phyloP scores from a whole-genome alignment of 164 flowering plant species.

The Amborella trichopoda region DNA sequence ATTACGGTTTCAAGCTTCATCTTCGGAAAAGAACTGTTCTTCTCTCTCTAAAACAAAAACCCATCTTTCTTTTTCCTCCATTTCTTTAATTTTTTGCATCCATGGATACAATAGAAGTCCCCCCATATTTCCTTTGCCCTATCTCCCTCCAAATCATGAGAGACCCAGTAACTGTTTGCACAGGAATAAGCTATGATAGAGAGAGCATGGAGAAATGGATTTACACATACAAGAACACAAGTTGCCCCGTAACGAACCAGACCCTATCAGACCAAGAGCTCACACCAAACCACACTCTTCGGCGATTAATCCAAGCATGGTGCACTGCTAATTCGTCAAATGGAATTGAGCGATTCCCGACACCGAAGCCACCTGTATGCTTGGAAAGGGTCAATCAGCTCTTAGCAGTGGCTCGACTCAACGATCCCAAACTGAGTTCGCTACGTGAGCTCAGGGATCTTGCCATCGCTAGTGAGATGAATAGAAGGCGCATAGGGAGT shows the following conservation, averaged over 20 bases:
- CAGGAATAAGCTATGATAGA: slow-evolving; percentile 84
- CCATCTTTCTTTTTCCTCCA: too few relatives aligned
- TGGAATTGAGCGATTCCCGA: slow-evolving; percentile 53
- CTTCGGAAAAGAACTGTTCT: too few relatives aligned
- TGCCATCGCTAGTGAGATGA: slow-evolving; percentile 22
- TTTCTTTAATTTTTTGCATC: too few relatives aligned
- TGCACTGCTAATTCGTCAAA: slow-evolving; percentile 44
- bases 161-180: slow-evolving; percentile 67
- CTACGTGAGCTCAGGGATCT: slow-evolving; percentile 30
- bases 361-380: slow-evolving; percentile 47
- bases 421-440: slow-evolving; percentile 20
- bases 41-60: too few relatives aligned
- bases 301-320: slow-evolving; percentile 75
- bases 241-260: slow-evolving; percentile 66
- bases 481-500: slow-evolving; percentile 25
- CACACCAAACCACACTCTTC: slow-evolving; percentile 75
- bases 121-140: slow-evolving; percentile 62
- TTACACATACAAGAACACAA: slow-evolving; percentile 27
- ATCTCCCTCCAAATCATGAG: slow-evolving; percentile 69
- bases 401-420: slow-evolving; percentile 21
- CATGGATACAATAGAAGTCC: slow-evolving; percentile 51
- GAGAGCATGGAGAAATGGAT: slow-evolving; percentile 67
- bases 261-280: slow-evolving; percentile 20
- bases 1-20: too few relatives aligned
- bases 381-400: slow-evolving; percentile 28